Conservation (phyloP, 2,329 filamentous ascomycete genomes). For the Cladobotryum mycophilum region DNA sequence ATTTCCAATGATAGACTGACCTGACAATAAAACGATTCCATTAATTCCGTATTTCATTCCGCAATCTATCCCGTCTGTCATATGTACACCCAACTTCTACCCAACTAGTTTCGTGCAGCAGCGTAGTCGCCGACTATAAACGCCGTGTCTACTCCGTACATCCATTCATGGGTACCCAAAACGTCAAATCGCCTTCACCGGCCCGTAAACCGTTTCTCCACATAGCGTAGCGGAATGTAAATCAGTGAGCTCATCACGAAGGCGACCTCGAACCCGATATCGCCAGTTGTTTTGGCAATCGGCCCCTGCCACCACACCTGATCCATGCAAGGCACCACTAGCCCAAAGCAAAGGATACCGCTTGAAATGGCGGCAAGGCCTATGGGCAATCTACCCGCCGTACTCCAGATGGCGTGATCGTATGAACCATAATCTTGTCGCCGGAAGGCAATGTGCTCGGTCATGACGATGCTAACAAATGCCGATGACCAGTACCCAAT, state of each 20-base stretch:
- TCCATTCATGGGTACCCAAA: too few species aligned
- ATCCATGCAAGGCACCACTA: constrained; percentile 54
- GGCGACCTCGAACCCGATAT: constrained; percentile 61
- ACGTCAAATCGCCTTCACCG: background rate
- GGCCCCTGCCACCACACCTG: constrained; percentile 57
- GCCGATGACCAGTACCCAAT: constrained; percentile 55
- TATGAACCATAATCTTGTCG: constrained; percentile 37
- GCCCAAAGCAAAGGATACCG: constrained; percentile 38
- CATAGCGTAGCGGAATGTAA: constrained; percentile 41
- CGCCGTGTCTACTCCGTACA: too few species aligned
- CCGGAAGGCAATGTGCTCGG: constrained; percentile 45
- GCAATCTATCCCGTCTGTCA: too few species aligned
- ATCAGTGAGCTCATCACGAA: constrained; percentile 44
- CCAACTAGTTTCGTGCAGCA: too few species aligned
- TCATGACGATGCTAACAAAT: constrained; percentile 44
- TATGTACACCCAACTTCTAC: too few species aligned
- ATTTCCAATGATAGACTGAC: too few species aligned
- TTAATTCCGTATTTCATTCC: too few species aligned
- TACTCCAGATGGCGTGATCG: constrained; percentile 43
- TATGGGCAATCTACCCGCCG: constrained; percentile 36
- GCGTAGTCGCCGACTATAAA: too few species aligned
- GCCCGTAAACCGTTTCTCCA: constrained; percentile 33
- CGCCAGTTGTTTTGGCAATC: constrained; percentile 53
- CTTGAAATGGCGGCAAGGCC: constrained; percentile 43
- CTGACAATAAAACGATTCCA: too few species aligned